These are phyloP conservation scores for Fusarium sp. DNA, from an alignment of 2,329 filamentous ascomycete genomes.

Conservation along the genomic window DNA sequence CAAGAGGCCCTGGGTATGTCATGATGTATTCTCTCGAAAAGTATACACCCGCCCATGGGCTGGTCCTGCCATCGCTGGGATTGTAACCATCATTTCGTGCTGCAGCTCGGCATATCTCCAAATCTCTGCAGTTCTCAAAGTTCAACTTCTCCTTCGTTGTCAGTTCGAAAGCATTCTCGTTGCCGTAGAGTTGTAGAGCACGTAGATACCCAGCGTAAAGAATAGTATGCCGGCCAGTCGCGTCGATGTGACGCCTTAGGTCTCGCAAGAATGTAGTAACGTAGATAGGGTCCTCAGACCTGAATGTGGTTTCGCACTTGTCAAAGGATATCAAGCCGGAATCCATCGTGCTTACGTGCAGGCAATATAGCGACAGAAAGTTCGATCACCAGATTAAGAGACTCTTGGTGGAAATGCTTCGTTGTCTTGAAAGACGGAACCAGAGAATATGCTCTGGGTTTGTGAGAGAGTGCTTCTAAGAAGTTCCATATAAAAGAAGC, in stretches of 20 bases:
- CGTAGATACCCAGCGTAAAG: constrained; percentile 23
- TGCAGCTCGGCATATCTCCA: constrained; percentile 9
- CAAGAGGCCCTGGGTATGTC: constrained; percentile 13
- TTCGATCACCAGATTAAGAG: no score
- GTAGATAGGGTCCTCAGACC: constrained; percentile 5
- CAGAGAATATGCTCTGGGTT: no score
- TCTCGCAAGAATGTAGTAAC: constrained; percentile 1
- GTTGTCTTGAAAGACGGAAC: no score
- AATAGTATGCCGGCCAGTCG: constrained; percentile 2
- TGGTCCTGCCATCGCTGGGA: background rate
- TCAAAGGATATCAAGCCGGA: constrained; percentile 5
- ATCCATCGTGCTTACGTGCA: background rate
- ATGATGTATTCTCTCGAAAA: constrained; percentile 1
- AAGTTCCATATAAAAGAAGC: no score
- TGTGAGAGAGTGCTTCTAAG: no score
- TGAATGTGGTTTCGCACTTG: constrained; percentile 10
- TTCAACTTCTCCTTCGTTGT: background rate
- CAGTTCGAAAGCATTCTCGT: constrained; percentile 13
- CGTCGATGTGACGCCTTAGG: background rate
- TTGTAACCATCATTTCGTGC: constrained; percentile 19
- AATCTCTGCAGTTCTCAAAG: constrained; percentile 9
- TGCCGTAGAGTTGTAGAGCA: constrained; percentile 26
- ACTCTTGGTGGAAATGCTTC: background rate
- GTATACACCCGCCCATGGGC: constrained; percentile 19
- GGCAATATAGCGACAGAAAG: no score